These are phyloP conservation scores for Mucor saturninus DNA, from an alignment of 371 early-diverging fungal species.

Conservation along the genomic window DNA sequence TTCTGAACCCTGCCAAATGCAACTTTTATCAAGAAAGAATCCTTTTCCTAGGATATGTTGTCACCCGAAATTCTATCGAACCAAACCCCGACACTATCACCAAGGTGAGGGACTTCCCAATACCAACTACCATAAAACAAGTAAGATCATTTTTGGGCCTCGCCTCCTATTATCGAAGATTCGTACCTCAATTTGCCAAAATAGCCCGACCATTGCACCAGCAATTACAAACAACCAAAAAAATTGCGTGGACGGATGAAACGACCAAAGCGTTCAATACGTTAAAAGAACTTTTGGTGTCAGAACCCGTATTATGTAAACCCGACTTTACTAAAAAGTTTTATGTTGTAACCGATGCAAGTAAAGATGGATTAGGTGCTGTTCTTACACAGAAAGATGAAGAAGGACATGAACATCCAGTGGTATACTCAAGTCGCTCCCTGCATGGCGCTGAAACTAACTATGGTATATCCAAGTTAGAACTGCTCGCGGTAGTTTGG, in stretches of 20 bases:
- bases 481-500: conserved; percentile 9
- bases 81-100: neutral
- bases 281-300: neutral
- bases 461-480: conserved; percentile 8
- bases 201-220: conserved; percentile 8
- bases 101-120: conserved; percentile 7
- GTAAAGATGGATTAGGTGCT: neutral
- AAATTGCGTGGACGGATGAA: neutral
- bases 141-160: conserved; percentile 1
- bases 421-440: neutral
- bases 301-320: neutral
- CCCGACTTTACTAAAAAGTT: neutral
- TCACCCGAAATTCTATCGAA: neutral
- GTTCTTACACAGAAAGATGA: conserved; percentile 2
- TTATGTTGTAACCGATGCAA: neutral
- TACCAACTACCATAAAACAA: conserved; percentile 6
- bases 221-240: conserved; percentile 4
- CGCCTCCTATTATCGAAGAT: conserved; percentile 5
- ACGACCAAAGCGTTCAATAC: neutral
- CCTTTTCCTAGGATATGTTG: conserved; percentile 7
- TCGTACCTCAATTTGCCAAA: conserved; percentile 1
- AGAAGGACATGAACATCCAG: no score
- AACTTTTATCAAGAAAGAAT: conserved; percentile 1
- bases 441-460: neutral
- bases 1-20: conserved; percentile 8